A percentile compares a stretch with the other conserved stretches of the same genome.
Conservation (phyloP, 352 stramenopile species). For the Globisporangium cederbergense region DNA sequence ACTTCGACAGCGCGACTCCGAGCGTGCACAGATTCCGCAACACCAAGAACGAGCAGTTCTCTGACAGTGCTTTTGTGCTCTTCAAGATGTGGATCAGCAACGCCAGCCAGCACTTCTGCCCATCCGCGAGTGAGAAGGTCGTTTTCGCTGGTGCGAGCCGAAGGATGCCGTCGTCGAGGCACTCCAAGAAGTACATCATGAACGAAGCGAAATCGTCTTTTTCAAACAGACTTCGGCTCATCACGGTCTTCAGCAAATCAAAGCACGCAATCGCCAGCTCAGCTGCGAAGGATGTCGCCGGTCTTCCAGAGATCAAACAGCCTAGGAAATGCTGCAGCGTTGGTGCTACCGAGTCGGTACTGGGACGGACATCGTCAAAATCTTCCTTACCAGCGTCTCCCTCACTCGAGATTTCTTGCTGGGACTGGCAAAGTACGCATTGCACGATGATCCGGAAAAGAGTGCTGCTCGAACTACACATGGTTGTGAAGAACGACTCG, state of each 20-base stretch:
- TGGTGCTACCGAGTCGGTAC: neutral
- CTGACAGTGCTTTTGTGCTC: slow-evolving; percentile 33
- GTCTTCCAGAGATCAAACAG: slow-evolving; percentile 18
- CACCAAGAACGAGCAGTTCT: slow-evolving; percentile 41
- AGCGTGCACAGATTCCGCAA: slow-evolving; percentile 60
- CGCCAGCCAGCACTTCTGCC: slow-evolving; percentile 60
- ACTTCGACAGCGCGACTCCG: slow-evolving; percentile 45
- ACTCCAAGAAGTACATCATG: slow-evolving; percentile 61
- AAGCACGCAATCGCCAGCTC: slow-evolving; percentile 34
- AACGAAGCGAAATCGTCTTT: slow-evolving; percentile 60
- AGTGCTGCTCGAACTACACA: slow-evolving; percentile 52
- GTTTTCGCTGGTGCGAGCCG: neutral
- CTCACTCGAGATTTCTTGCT: neutral
- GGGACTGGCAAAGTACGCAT: slow-evolving; percentile 20
- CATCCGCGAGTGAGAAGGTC: slow-evolving; percentile 17
- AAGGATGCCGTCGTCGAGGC: slow-evolving; percentile 33
- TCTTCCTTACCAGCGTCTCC: neutral
- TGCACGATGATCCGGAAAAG: slow-evolving; percentile 44
- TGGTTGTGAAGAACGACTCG: slow-evolving; percentile 43
- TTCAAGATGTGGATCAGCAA: slow-evolving; percentile 56
- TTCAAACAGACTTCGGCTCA: slow-evolving; percentile 40
- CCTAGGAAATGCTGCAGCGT: slow-evolving; percentile 19
- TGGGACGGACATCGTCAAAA: neutral
- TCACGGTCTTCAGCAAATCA: slow-evolving; percentile 34
- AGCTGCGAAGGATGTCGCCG: slow-evolving; percentile 4